Conservation (phyloP, 192 early-diverging fungal genomes). For the Coemansia sp. region DNA sequence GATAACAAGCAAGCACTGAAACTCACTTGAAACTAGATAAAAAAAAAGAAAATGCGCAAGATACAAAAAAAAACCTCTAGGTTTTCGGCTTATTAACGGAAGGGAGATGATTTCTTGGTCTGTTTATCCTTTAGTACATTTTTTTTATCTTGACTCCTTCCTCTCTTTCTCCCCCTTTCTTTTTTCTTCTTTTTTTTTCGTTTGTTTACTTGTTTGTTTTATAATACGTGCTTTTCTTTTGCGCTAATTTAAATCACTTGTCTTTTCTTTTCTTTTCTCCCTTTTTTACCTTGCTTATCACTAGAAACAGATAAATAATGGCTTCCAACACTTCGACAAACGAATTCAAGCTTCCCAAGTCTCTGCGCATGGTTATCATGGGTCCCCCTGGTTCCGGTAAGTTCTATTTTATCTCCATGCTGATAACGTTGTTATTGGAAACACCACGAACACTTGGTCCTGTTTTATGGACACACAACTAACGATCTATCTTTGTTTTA, state of each 20-base stretch:
- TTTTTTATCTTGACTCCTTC: neutral
- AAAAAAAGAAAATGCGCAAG: too few species aligned
- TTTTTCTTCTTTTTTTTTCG: slow-evolving; percentile 1
- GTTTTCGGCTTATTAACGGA: too few species aligned
- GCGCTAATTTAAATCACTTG: neutral
- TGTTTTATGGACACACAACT: too few species aligned
- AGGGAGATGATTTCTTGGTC: too few species aligned
- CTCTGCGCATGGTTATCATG: slow-evolving; percentile 81
- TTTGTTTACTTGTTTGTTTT: slow-evolving; percentile 2
- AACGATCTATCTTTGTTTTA: neutral
- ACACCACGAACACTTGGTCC: too few species aligned
- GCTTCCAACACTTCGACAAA: slow-evolving; percentile 14
- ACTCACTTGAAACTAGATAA: too few species aligned
- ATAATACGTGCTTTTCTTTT: slow-evolving; percentile 1
- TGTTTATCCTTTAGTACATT: neutral
- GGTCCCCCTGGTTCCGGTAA: slow-evolving; percentile 87
- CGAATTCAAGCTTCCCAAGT: slow-evolving; percentile 51
- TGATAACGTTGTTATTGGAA: too few species aligned
- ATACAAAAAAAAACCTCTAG: too few species aligned
- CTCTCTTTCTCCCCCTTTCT: slow-evolving; percentile 3
- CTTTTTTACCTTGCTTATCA: neutral
- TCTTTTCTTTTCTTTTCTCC: slow-evolving; percentile 8
- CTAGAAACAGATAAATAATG: neutral
- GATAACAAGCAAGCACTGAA: too few species aligned
- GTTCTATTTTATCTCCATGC: slow-evolving; percentile 13